These are phyloP conservation scores for Ophiostoma tasmaniense DNA, from an alignment of 2,329 filamentous ascomycete species.

Conservation along the genomic window DNA sequence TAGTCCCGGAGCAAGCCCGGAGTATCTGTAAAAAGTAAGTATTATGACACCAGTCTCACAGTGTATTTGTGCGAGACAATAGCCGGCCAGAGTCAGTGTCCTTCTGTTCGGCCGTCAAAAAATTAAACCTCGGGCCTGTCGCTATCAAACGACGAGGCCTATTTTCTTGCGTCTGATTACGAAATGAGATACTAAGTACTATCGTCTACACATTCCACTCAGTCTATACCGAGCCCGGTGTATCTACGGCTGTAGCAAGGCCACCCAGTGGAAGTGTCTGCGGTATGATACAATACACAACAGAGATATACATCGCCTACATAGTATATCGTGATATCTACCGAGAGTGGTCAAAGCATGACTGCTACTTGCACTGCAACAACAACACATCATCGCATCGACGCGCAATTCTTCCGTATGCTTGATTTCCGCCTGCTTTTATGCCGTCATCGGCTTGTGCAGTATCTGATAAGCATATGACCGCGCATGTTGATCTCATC, in stretches of 20 bases:
- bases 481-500: background rate
- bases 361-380: background rate
- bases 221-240: background rate
- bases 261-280: background rate
- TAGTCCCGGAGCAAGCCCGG: conserved; percentile 5
- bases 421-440: background rate
- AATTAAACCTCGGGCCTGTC: background rate
- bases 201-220: background rate
- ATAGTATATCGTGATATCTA: background rate
- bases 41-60: background rate
- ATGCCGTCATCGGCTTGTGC: background rate
- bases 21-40: background rate
- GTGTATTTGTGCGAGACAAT: background rate
- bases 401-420: background rate
- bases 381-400: background rate
- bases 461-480: background rate
- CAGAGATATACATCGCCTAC: background rate
- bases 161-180: background rate
- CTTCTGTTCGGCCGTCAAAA: background rate
- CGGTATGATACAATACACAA: background rate
- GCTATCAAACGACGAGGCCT: background rate
- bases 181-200: background rate
- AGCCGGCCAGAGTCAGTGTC: background rate
- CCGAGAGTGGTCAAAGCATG: background rate
- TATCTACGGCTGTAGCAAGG: background rate